Percentiles rank a stretch among this genome's conserved stretches.
Conservation (phyloP, 2,329 filamentous ascomycete genomes). For the Lasiodiplodia sp. region DNA sequence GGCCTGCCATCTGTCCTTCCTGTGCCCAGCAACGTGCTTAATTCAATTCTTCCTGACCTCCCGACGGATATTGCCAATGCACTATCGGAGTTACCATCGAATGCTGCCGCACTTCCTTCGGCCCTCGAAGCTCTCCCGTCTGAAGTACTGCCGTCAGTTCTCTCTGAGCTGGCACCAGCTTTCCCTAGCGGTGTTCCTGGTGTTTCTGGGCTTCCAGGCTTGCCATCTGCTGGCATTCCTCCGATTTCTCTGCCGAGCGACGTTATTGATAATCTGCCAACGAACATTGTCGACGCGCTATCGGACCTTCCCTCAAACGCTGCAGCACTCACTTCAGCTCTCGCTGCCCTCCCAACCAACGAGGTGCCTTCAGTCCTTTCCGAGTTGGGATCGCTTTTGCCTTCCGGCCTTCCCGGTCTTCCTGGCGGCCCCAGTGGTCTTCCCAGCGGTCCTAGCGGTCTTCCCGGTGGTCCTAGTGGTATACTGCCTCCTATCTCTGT, state of each 20-base stretch:
- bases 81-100: neutral
- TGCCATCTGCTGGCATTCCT: neutral
- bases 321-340: neutral
- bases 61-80: slow-evolving; percentile 12
- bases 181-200: neutral
- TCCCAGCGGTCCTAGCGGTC: neutral
- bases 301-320: neutral
- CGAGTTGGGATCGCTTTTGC: neutral
- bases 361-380: neutral
- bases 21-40: neutral
- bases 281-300: neutral
- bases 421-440: neutral
- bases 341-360: neutral
- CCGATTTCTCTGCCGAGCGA: neutral
- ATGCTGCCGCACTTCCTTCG: neutral
- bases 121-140: neutral
- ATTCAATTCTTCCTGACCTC: neutral
- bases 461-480: neutral
- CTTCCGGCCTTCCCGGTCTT: neutral
- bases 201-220: neutral
- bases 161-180: neutral
- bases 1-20: neutral
- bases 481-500: neutral
- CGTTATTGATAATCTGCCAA: neutral
- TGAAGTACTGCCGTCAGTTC: neutral